Base-by-base conservation (phyloP, 768 basidiomycete species). In the Leccinum olivaceopallidum region DNA sequence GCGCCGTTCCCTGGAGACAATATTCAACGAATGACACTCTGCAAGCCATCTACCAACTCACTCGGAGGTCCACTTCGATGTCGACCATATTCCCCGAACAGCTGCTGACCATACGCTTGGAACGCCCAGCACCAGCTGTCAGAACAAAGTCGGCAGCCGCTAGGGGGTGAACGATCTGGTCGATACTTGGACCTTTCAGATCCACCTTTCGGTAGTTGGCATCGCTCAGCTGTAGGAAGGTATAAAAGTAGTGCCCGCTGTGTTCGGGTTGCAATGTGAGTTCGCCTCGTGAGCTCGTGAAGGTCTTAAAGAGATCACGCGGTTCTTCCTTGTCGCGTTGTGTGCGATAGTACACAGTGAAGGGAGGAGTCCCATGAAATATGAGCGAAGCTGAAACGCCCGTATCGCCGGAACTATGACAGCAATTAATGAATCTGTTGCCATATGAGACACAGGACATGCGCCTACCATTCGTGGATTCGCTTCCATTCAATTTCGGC, bases 401-500 rank as follows among this genome's bases (percentile, higher is more conserved):
- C 18, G 91, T 94, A 67, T 97, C 95, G 2, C 92, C 90, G 53
- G 92, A 92, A 71, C 91, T 94, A 63, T 36, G 49, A 42, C 47
- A 1, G 6, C n/a, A 12, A 58, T 61, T 13, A 61, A 32, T 26
- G 28, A 48, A 28, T 63, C 60, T 20, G 60, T 53, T 57, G 50
- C 62, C 24, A 47, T 50, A 26, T 47, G 36, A 13, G 61, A 61
- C 8, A 57, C 47, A 50, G 37, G n/a, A 53, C 55, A 59, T 6
- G 26, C 48, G 26, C 42, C 44, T 64, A 92, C 94, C 94, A 95
- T 78, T 95, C 94, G 62, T 94, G 92, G 60, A 95, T 90, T 54
- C 87, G 87, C 66, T 87, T 90, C 86, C 92, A 94, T 74, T 89
- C 84, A 60, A 96, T 91, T 67, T 95, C 88, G 24, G 93, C 91